Evolutionary conservation across 2,329 filamentous ascomycete species (phyloP), one percentile per base, ranked within the genome.

Genomic region (Penicillium sp.): DNA sequence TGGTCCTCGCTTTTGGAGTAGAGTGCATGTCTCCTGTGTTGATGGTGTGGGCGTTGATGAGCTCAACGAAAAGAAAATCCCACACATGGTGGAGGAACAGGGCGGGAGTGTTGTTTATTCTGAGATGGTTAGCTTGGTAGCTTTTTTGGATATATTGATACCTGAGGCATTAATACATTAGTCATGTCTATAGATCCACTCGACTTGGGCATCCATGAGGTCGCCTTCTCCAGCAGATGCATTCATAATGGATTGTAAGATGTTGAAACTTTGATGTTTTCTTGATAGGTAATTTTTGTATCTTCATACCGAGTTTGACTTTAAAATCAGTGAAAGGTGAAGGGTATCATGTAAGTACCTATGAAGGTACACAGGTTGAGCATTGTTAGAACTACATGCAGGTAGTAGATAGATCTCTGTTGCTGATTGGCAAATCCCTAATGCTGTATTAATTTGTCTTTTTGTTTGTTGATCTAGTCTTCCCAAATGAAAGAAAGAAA

Each of bases 31-130:
- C 48, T 75, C 67, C 47, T 71, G 66, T 50, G 69, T 70, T 29
- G 73, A 72, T 50, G 67, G 56, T 42, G 71, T 67, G 53, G 67
- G 57, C 25, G 53, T 59, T 27, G 61, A 62, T 38, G 70, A 66
- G 62, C 76, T 76, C 62, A 82, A 70, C 19, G 80, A 81, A 69
- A 80, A 82, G 70, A 79, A 82, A 60, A 83, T 84, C 64, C 81
- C 82, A 75, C 75, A 79, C 77, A 80, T 77, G 58, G 58, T 67
- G 65, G 64, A 41, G 38, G 21, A 42, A 47, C 35, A 40, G n/a
- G n/a, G 45, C 27, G 31, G 33, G 13, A 51, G 35, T 37, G 17
- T 29, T 54, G 43, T 42, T 53, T 33, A 23, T 45, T 48, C 48
- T 27, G 50, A 52, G 23, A 42, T 56, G 43, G 25, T 4, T 23